Evolutionary conservation across 2,329 filamentous ascomycete genomes (phyloP), one percentile per base, ranked within the genome.

Genomic region (Alternaria postmessia): DNA sequence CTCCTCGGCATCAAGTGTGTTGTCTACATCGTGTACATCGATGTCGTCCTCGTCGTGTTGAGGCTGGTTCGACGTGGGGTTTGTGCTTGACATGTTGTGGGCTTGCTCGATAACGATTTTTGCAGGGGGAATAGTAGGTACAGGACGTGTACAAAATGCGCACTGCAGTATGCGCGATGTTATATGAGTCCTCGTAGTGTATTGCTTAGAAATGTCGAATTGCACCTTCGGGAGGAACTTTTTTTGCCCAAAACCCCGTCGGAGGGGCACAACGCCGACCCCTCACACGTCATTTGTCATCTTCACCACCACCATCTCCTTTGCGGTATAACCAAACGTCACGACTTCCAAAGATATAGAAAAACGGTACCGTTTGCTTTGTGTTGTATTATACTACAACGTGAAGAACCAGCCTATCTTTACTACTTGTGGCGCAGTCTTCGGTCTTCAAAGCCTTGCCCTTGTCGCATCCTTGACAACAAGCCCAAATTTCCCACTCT

Each of bases 1-100:
- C 67, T 97, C 94, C 38, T 91, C 89, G 55, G 87, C 87, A 70
- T 89, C 89, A 65, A 96, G 87, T 81, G 94, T 89, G 67, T 88
- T 89, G 69, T 89, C 87, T 62, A 90, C 87, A 54, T 88, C 86
- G 63, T 89, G 86, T 57, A 88, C 84, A 42, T 75, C 70, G 51
- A 72, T 57, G 30, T 76, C 73, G 34, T 73, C 72, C 38, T 70
- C 70, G 1, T 70, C 65, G n/a, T 71, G 69, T 65, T 74, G 72
- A 62, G 70, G 67, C 22, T 68, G 66, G 54, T 66, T 60, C 24
- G 57, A 41, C 38, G 46, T 66, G 5, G 63, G 66, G 44, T 70
- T 65, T 48, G 72, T 65, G n/a, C 66, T 63, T 16, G 73, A 68
- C 72, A 74, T 73, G 49, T 54, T 49, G 43, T n/a, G 9, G 39